Conservation (phyloP, 805 yeast genomes). For the Pichia occidentalis region DNA sequence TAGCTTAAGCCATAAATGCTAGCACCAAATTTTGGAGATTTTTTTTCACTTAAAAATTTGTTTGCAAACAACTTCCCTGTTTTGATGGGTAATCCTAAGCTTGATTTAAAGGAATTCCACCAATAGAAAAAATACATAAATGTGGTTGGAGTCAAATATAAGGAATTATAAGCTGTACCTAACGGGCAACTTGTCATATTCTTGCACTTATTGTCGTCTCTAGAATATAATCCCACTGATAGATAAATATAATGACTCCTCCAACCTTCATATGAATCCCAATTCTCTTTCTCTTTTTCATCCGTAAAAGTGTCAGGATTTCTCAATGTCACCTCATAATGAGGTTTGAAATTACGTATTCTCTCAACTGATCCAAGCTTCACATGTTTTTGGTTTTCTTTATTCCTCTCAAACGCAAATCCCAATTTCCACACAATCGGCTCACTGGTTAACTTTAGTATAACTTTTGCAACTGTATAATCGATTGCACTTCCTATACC, state of each 20-base stretch:
- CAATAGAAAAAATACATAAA: constrained; percentile 67
- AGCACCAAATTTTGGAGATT: constrained; percentile 28
- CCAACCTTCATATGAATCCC: constrained; percentile 78
- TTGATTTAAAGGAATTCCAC: constrained; percentile 84
- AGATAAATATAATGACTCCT: constrained; percentile 78
- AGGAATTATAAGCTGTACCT: constrained; percentile 49
- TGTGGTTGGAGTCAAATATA: constrained; percentile 68
- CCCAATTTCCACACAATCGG: constrained; percentile 76
- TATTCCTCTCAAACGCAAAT: constrained; percentile 61
- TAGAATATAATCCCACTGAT: constrained; percentile 50
- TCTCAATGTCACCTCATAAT: constrained; percentile 48
- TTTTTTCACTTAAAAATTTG: constrained; percentile 27
- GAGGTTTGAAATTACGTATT: constrained; percentile 46
- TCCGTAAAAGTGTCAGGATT: constrained; percentile 44
- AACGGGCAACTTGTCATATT: constrained; percentile 15
- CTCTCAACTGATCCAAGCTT: constrained; percentile 33
- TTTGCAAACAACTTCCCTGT: constrained; percentile 63
- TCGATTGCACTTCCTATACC: constrained; percentile 26
- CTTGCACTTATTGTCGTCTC: constrained; percentile 14
- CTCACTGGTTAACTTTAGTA: constrained; percentile 56
- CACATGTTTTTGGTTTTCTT: constrained; percentile 28
- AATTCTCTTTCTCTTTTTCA: constrained; percentile 36
- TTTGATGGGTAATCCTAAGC: constrained; percentile 71
- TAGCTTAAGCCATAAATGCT: constrained; percentile 69
- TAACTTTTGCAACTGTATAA: constrained; percentile 39